Percentiles rank a stretch among this genome's conserved stretches.
Conservation (phyloP, 2,329 filamentous ascomycete genomes). For the Keithomyces neogunnii region DNA sequence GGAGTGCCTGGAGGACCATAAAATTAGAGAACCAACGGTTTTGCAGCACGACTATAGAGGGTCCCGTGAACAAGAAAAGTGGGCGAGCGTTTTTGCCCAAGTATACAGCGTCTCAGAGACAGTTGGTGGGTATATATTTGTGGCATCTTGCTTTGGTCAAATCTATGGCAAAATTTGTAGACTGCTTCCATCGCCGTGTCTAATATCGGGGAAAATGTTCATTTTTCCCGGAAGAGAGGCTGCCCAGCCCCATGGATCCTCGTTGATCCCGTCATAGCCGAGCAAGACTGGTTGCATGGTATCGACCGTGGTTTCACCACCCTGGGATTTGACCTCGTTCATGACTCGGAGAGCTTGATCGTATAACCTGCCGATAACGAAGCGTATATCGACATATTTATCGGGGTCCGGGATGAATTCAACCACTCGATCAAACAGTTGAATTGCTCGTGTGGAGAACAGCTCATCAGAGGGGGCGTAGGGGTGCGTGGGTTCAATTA, state of each 20-base stretch:
- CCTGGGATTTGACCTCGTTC: background rate
- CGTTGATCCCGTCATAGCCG: no score
- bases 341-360: conserved; percentile 1
- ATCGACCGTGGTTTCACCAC: no score
- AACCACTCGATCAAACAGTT: conserved; percentile 17
- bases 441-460: conserved; percentile 17
- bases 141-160: background rate
- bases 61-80: no score
- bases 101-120: no score
- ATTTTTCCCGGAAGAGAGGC: no score
- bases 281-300: no score
- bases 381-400: background rate
- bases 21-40: conserved; percentile 13
- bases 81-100: no score
- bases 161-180: conserved; percentile 16
- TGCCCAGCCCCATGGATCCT: no score
- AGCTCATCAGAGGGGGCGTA: conserved; percentile 18
- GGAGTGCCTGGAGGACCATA: conserved; percentile 12
- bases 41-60: background rate
- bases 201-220: conserved; percentile 10
- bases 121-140: no score
- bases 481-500: conserved; percentile 18
- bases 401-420: background rate
- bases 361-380: conserved; percentile 1
- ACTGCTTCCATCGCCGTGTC: conserved; percentile 19